Conservation (phyloP, 164 flowering plant genomes). For the Magnolia kwangsiensis region DNA sequence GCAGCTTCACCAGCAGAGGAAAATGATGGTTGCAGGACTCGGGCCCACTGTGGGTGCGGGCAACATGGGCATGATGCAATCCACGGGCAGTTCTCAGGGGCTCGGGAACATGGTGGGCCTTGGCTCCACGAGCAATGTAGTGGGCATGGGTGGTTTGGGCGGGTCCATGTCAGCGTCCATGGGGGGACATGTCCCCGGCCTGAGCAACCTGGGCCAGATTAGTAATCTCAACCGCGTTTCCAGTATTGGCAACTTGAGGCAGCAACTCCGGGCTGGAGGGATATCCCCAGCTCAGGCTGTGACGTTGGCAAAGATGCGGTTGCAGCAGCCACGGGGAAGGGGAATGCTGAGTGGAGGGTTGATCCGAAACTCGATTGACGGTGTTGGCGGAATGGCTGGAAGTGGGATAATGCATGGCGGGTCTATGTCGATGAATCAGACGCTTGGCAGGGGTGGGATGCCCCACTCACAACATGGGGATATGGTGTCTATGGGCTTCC, state of each 20-base stretch:
- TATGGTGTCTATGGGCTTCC: slow-evolving; percentile 72
- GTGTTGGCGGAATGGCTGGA: slow-evolving; percentile 45
- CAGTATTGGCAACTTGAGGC: slow-evolving; percentile 36
- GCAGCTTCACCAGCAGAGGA: slow-evolving; percentile 15
- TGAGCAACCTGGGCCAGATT: slow-evolving; percentile 57
- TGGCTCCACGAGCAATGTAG: slow-evolving; percentile 38
- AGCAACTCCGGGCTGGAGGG: slow-evolving; percentile 41
- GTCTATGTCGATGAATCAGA: slow-evolving; percentile 57
- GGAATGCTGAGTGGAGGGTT: slow-evolving; percentile 33
- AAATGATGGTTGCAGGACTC: slow-evolving; percentile 18
- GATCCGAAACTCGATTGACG: slow-evolving; percentile 3
- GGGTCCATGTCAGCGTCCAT: slow-evolving; percentile 54
- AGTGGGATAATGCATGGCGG: slow-evolving; percentile 47
- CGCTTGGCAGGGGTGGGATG: slow-evolving; percentile 41
- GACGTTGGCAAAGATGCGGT: slow-evolving; percentile 38
- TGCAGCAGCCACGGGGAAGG: slow-evolving; percentile 25
- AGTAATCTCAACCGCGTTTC: slow-evolving; percentile 37
- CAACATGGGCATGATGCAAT: slow-evolving; percentile 3
- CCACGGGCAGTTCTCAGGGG: slow-evolving; percentile 11
- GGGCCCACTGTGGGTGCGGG: slow-evolving; percentile 8
- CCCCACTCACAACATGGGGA: slow-evolving; percentile 51
- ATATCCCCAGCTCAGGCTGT: slow-evolving; percentile 36
- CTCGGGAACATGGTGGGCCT: slow-evolving; percentile 39
- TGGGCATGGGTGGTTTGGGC: slow-evolving; percentile 59
- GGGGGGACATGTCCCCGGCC: slow-evolving; percentile 43